Base-by-base conservation (phyloP, 441 rosid genomes). In the Pelargonium fulgidum region DNA sequence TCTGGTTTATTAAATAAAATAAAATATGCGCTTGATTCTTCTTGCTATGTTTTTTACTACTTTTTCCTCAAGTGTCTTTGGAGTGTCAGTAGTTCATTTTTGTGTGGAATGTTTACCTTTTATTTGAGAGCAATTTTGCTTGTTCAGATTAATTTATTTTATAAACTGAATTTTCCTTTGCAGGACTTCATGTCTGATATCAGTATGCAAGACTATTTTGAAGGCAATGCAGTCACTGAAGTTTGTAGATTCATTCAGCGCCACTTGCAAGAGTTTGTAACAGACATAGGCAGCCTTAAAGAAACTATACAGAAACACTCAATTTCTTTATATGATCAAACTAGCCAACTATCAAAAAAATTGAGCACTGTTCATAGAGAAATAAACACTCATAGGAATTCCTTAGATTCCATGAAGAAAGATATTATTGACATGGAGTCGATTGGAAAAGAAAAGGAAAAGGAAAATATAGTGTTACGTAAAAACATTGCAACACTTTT, bases 401-500 rank as follows among this genome's bases (percentile, higher is more conserved):
- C 83, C 5, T 63, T 75, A 72, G 87, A 79, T 69, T 77, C 81
- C 64, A 19, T 83, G 80, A 80, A 78, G 76, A 81, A 76, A 70
- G 86, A 88, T 44, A 52, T 79, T 17, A 69, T 71, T 20, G 78
- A 62, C 24, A 8, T 80, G 68, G 85, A 85, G 78, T 87, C 85
- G 33, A 59, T 52, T 64, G 87, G 78, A 72, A 78, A 79, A 47
- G 88, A 85, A 69, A 87, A 81, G 50, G 91, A 85, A 52, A 78
- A 48, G 73, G 97, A 91, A 79, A 81, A 79, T 81, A 68, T 73
- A 69, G 72, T 68, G 45, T 42, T 91, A 84, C 83, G 73, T 72
- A 81, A 80, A 76, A 90, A 79, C 75, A 72, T 85, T 68, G 72
- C 81, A 68, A 75, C 87, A 75, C 97, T 96, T 70, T 81, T 81